Percentiles rank a stretch among this genome's conserved stretches.
Conservation (phyloP, 2,329 filamentous ascomycete species). For the Sporothrix variecibatus region DNA sequence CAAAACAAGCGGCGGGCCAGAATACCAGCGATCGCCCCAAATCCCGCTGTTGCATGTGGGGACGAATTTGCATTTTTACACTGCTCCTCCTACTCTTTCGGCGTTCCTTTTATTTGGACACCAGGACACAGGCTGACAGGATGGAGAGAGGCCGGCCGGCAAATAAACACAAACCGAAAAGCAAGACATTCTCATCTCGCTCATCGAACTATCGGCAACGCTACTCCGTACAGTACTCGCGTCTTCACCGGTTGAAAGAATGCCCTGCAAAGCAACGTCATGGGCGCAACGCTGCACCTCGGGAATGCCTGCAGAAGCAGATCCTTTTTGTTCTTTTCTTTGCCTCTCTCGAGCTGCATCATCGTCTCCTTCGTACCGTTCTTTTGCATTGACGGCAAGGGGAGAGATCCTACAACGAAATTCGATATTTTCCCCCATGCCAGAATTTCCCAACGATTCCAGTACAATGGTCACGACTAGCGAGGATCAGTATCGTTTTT, state of each 20-base stretch:
- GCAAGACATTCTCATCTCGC: not conserved
- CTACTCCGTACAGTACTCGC: not conserved
- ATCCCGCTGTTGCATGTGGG: not conserved
- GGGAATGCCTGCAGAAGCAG: not conserved
- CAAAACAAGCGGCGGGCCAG: not conserved
- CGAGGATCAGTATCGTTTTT: not conserved
- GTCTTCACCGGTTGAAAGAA: conserved; percentile 6
- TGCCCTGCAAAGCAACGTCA: conserved; percentile 11
- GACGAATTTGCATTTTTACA: not conserved
- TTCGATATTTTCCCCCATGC: not conserved
- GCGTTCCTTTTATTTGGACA: not conserved
- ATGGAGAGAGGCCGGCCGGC: conserved; percentile 3
- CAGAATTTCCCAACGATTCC: not conserved
- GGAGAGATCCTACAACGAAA: not conserved
- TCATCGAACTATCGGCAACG: not conserved
- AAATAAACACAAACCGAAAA: not conserved
- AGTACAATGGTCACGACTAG: not conserved
- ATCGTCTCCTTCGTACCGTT: not conserved
- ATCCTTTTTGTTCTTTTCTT: not conserved
- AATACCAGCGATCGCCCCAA: not conserved
- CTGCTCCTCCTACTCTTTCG: not conserved
- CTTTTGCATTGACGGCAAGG: not conserved
- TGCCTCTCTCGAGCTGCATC: not conserved
- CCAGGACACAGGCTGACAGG: too few species aligned
- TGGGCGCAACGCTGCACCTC: conserved; percentile 14